phyloP scores from a whole-genome alignment of 2,329 filamentous ascomycete genomes.

The Cytospora paraplurivora region DNA sequence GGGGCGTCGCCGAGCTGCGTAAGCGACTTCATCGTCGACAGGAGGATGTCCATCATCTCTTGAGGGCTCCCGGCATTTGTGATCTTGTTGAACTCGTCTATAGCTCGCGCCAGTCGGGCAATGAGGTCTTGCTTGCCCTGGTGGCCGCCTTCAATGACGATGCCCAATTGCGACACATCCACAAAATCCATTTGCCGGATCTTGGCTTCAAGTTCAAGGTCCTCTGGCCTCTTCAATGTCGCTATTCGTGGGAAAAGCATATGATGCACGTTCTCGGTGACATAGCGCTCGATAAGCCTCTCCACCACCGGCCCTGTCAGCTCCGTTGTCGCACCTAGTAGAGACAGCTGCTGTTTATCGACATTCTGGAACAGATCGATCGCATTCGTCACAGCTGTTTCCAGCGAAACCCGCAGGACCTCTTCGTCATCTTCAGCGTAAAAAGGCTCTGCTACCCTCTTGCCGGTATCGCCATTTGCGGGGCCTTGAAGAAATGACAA shows the following conservation, averaged over 20 bases:
- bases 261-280: conserved; percentile 90
- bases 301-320: conserved; percentile 91
- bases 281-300: conserved; percentile 90
- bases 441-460: conserved; percentile 57
- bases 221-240: conserved; percentile 76
- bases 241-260: conserved; percentile 83
- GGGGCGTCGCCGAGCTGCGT: conserved; percentile 64
- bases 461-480: conserved; percentile 9
- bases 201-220: conserved; percentile 83
- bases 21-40: conserved; percentile 80
- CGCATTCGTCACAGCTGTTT: conserved; percentile 88
- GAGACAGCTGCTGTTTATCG: conserved; percentile 91
- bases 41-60: conserved; percentile 81
- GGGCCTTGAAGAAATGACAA: conserved; percentile 31
- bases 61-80: conserved; percentile 75
- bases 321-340: conserved; percentile 90
- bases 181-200: conserved; percentile 92
- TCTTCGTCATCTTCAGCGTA: conserved; percentile 90
- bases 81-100: conserved; percentile 90
- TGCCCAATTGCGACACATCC: conserved; percentile 92
- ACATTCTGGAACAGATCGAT: conserved; percentile 96
- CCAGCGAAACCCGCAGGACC: conserved; percentile 82
- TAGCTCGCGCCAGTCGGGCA: conserved; percentile 72
- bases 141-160: conserved; percentile 77
- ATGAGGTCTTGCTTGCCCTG: conserved; percentile 81